Evolutionary conservation across 2,329 filamentous ascomycete species (phyloP).

Genomic region (Aspergillus aculeatinus): DNA sequence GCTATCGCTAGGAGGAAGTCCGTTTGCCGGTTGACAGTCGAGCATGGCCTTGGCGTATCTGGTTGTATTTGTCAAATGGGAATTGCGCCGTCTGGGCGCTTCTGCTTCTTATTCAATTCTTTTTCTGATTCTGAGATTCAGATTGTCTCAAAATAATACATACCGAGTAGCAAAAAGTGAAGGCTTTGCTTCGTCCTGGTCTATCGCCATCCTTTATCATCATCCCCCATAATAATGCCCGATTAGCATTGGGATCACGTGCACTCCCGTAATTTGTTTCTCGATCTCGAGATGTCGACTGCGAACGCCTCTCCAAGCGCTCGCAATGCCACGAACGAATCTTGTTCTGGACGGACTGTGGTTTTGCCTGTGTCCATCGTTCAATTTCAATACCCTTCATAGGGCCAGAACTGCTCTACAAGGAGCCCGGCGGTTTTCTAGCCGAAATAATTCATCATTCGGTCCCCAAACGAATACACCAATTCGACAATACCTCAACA

Average conservation of each 20-base stretch:
- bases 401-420: slow-evolving; percentile 15
- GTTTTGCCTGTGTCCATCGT: slow-evolving; percentile 44
- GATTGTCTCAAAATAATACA: too few relatives aligned
- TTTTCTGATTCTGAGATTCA: background rate
- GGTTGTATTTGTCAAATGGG: slow-evolving; percentile 35
- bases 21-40: slow-evolving; percentile 30
- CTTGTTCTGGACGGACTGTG: slow-evolving; percentile 41
- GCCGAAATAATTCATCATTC: background rate
- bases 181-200: too few relatives aligned
- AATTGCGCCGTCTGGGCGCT: slow-evolving; percentile 24
- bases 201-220: background rate
- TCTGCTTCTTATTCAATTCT: slow-evolving; percentile 12
- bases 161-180: too few relatives aligned
- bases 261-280: slow-evolving; percentile 2
- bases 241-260: slow-evolving; percentile 18
- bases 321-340: slow-evolving; percentile 35
- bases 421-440: slow-evolving; percentile 12
- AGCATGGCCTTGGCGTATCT: slow-evolving; percentile 44
- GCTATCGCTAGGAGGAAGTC: slow-evolving; percentile 28
- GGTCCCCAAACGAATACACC: slow-evolving; percentile 10
- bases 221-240: background rate
- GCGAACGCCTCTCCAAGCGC: slow-evolving; percentile 11
- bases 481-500: slow-evolving; percentile 24
- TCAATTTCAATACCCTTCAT: slow-evolving; percentile 22
- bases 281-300: background rate